A percentile compares a stretch with the other conserved stretches of the same genome.
phyloP scores from a whole-genome alignment of 345 rosid species.

The Lepidium aucheri region DNA sequence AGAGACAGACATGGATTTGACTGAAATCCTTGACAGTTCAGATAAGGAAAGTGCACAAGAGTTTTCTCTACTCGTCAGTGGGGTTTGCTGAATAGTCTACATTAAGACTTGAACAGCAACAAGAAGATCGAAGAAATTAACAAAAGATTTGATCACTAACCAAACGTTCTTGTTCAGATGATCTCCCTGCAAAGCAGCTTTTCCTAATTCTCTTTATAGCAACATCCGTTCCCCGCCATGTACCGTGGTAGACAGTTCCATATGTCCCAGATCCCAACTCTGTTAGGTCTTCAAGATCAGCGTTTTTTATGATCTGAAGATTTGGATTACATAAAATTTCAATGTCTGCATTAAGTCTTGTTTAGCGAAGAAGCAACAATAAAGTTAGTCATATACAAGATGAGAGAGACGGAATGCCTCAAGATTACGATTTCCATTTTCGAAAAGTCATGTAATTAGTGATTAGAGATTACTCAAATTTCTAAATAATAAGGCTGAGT shows the following conservation, averaged over 20 bases:
- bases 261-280: slow-evolving; percentile 68
- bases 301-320: slow-evolving; percentile 50
- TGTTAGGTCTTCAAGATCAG: slow-evolving; percentile 58
- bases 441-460: not conserved
- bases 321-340: not conserved
- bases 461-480: not conserved
- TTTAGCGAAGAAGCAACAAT: not conserved
- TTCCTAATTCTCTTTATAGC: slow-evolving; percentile 63
- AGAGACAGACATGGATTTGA: not conserved
- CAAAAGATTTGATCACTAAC: slow-evolving; percentile 30
- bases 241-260: slow-evolving; percentile 74
- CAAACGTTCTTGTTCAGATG: slow-evolving; percentile 62
- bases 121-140: not conserved
- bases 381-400: not conserved
- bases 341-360: not conserved
- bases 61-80: not conserved
- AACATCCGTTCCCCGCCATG: slow-evolving; percentile 75
- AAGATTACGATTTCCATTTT: not conserved
- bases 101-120: not conserved
- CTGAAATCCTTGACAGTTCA: not conserved
- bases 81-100: not conserved
- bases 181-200: slow-evolving; percentile 53
- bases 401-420: not conserved
- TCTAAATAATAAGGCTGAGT: not conserved
- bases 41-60: not conserved